phyloP scores from a whole-genome alignment of 306 rosid species.

The Canavalia gladiata region DNA sequence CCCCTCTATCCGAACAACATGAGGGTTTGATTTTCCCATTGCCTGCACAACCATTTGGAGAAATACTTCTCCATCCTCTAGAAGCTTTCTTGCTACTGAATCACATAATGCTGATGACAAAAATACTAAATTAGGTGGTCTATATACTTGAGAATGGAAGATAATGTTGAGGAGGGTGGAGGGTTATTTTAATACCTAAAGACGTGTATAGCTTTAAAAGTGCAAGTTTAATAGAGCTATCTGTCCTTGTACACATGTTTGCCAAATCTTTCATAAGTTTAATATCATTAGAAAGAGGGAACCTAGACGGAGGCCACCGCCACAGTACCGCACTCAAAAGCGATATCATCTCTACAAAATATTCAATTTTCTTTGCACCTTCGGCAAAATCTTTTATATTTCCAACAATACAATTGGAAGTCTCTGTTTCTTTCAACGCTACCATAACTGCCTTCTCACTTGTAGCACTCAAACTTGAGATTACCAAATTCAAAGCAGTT shows the following conservation, averaged over 20 bases:
- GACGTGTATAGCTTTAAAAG: constrained; percentile 82
- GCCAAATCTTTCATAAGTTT: constrained; percentile 63
- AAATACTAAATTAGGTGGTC: constrained; percentile 44
- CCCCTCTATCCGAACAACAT: constrained; percentile 69
- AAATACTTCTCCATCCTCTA: constrained; percentile 68
- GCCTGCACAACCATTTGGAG: constrained; percentile 67
- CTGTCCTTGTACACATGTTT: constrained; percentile 53
- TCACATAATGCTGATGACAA: constrained; percentile 78
- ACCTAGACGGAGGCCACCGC: constrained; percentile 81
- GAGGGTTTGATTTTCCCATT: constrained; percentile 71
- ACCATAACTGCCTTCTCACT: constrained; percentile 71
- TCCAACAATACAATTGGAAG: constrained; percentile 54
- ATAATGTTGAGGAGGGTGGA: neutral
- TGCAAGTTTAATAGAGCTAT: constrained; percentile 54
- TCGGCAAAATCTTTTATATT: constrained; percentile 54
- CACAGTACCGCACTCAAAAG: constrained; percentile 77
- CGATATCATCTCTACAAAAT: constrained; percentile 69
- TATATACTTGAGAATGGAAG: constrained; percentile 28
- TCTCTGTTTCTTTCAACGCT: constrained; percentile 60
- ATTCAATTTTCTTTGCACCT: constrained; percentile 56
- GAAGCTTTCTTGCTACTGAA: constrained; percentile 66
- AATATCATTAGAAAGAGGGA: constrained; percentile 68
- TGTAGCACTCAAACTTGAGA: constrained; percentile 66
- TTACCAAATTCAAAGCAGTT: constrained; percentile 66
- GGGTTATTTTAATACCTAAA: constrained; percentile 66